Base-by-base conservation (phyloP, 2,329 filamentous ascomycete species). In the Fusarium decemcellulare region DNA sequence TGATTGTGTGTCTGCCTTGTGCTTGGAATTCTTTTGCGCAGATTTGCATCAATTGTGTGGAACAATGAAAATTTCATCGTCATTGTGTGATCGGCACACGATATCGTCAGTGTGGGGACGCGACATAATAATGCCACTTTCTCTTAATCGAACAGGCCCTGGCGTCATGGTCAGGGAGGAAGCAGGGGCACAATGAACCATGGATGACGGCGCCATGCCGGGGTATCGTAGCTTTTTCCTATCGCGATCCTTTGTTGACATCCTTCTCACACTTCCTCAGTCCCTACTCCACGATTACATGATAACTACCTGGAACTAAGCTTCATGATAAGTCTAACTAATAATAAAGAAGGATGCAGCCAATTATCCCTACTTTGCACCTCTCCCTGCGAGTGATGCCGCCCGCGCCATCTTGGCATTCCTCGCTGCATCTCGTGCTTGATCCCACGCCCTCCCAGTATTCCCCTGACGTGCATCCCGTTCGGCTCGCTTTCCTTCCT, bases 401-500 rank as follows among this genome's bases (percentile, higher is more conserved):
- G 82, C 77, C 72, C 83, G 82, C 16, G 86, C 84, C 80, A 90
- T 78, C 73, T 89, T 85, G 50, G 86, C 84, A 76, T 90, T 89
- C 70, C 83, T 82, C 16, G 84, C 85, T 73, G 86, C 83, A 55
- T 81, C 79, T 53, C 79, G 73, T 40, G 72, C 72, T 68, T 79
- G 78, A 76, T 91, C 88, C 88, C 88, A 88, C 37, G 85, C 84
- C 63, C 87, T 83, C n/a, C 87, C 85, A 44, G 83, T 84, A 23
- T 85, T 86, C 12, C 85, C 86, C 32, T 83, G 79, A 64, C 83
- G 82, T 15, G 82, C 83, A 36, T 89, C 90, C 65, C 87, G 85
- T 68, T 87, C 86, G 11, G 86, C 86, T 71, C 83, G 88, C 77
- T 88, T 89, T 75, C 89, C 88, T 65, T 91, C 88, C 76, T 89